These are phyloP conservation scores for Picocystis salinarum DNA, from an alignment of 139 green algal genomes.

Conservation along the genomic window DNA sequence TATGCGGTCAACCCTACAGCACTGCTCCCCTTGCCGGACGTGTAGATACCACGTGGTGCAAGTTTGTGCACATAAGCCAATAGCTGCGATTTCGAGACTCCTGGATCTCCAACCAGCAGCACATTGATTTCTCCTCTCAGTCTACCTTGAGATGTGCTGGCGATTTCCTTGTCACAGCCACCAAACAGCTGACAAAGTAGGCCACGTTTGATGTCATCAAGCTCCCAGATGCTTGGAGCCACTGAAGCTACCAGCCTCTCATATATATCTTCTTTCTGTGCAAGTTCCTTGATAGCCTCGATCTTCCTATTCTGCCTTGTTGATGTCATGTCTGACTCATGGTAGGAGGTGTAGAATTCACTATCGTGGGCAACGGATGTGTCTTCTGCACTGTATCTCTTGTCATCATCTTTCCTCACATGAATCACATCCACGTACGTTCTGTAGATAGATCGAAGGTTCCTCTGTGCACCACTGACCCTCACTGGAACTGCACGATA, in stretches of 20 bases:
- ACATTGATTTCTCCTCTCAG: conserved; percentile 84
- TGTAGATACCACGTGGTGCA: conserved; percentile 89
- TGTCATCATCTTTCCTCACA: conserved; percentile 42
- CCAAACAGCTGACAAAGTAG: conserved; percentile 43
- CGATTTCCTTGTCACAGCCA: conserved; percentile 18
- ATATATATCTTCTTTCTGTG: conserved; percentile 57
- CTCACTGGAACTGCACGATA: conserved; percentile 62
- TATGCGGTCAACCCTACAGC: conserved; percentile 94
- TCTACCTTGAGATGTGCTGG: not conserved
- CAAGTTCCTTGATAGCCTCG: conserved; percentile 15
- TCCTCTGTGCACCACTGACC: conserved; percentile 26
- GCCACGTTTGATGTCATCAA: conserved; percentile 94
- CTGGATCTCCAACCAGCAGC: conserved; percentile 86
- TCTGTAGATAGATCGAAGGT: conserved; percentile 36
- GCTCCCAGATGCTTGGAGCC: conserved; percentile 87
- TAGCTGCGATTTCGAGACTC: conserved; percentile 87
- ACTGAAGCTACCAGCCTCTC: conserved; percentile 60
- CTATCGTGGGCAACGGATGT: not conserved
- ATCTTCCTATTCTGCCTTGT: not conserved
- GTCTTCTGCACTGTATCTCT: conserved; percentile 28
- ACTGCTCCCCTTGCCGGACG: conserved; percentile 65
- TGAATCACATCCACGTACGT: conserved; percentile 85
- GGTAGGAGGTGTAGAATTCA: not conserved
- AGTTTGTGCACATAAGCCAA: conserved; percentile 89
- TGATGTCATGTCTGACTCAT: not conserved